These are phyloP conservation scores for Phytophthora melonis DNA, from an alignment of 352 stramenopile genomes.

Conservation along the genomic window DNA sequence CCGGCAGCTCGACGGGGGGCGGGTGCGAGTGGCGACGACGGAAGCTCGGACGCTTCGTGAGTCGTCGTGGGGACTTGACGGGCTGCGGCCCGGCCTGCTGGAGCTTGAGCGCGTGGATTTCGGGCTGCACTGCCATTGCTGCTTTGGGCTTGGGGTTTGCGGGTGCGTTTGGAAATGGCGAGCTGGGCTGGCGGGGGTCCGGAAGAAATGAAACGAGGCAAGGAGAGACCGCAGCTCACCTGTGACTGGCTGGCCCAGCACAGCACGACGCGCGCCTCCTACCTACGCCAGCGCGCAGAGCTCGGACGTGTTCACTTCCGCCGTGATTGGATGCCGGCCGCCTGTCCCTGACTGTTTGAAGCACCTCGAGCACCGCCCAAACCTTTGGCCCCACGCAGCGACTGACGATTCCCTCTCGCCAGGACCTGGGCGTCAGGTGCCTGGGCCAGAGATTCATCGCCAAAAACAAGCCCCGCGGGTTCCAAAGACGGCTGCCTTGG, in stretches of 20 bases:
- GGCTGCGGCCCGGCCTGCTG: conserved; percentile 22
- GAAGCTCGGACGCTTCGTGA: conserved; percentile 32
- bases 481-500: neutral
- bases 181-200: neutral
- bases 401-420: neutral
- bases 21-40: conserved; percentile 25
- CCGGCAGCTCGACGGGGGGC: conserved; percentile 29
- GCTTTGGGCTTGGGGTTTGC: conserved; percentile 1
- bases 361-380: conserved; percentile 3
- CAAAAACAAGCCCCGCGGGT: conserved; percentile 6
- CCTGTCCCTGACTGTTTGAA: conserved; percentile 33
- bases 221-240: neutral
- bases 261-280: conserved; percentile 10
- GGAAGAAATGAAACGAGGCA: conserved; percentile 35
- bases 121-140: conserved; percentile 35
- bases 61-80: conserved; percentile 26
- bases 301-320: conserved; percentile 10
- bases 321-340: conserved; percentile 32
- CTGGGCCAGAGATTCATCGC: neutral
- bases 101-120: conserved; percentile 25
- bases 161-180: conserved; percentile 34
- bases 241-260: conserved; percentile 17
- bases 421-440: neutral
- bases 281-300: conserved; percentile 20
- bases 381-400: neutral